A percentile compares a stretch with the other conserved stretches of the same genome.
These are phyloP conservation scores for Penicillium sp. DNA, from an alignment of 2,329 filamentous ascomycete species.

Conservation along the genomic window DNA sequence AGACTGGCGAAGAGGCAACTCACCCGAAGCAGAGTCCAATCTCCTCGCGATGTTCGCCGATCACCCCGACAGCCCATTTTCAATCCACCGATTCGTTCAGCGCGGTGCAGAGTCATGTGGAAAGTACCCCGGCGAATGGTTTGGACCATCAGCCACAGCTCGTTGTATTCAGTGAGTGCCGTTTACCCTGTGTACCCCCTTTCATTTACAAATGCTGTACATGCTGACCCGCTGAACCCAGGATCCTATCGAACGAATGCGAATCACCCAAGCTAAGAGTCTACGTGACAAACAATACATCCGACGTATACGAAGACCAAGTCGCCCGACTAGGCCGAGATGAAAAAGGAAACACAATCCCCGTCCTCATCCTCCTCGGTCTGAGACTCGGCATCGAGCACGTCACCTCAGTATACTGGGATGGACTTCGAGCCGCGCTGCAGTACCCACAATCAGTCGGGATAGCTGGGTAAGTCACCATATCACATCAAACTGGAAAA, in stretches of 20 bases:
- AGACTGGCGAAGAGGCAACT: constrained; percentile 75
- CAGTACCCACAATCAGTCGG: constrained; percentile 93
- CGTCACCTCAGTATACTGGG: constrained; percentile 92
- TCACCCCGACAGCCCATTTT: constrained; percentile 82
- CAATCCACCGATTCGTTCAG: constrained; percentile 90
- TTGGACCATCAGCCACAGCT: constrained; percentile 94
- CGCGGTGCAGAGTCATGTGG: constrained; percentile 86
- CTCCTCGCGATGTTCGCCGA: constrained; percentile 87
- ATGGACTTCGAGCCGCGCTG: constrained; percentile 81
- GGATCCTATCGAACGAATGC: constrained; percentile 73
- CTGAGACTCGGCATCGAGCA: constrained; percentile 91
- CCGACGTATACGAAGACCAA: constrained; percentile 90
- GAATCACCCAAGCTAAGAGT: constrained; percentile 70
- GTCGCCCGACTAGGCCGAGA: constrained; percentile 78
- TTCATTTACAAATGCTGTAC: no score
- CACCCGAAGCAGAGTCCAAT: constrained; percentile 64
- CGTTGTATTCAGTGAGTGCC: constrained; percentile 92
- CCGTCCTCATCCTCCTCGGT: constrained; percentile 86
- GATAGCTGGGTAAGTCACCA: constrained; percentile 75
- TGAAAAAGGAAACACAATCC: constrained; percentile 69
- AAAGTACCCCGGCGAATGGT: constrained; percentile 97
- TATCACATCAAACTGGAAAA: background rate
- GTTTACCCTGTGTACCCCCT: constrained; percentile 31
- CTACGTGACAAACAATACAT: constrained; percentile 86
- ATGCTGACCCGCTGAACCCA: constrained; percentile 42